Conservation (phyloP, 495 filamentous ascomycete species). For the Chlorociboria aeruginascens region DNA sequence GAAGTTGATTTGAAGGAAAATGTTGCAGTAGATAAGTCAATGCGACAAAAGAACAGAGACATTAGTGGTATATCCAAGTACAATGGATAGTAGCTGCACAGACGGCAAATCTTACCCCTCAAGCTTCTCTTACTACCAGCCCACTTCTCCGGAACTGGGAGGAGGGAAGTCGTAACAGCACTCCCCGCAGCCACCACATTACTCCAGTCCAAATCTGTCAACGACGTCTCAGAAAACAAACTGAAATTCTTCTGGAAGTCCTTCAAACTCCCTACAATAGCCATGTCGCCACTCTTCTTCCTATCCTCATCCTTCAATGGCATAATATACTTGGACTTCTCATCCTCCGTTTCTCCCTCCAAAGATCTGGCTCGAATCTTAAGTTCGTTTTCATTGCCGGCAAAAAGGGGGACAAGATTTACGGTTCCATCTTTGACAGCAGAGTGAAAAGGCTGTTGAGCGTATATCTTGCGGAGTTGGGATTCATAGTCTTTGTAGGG, state of each 20-base stretch:
- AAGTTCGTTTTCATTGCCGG: slow-evolving; percentile 38
- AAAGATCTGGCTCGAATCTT: slow-evolving; percentile 53
- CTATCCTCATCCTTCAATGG: slow-evolving; percentile 45
- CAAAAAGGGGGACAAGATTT: slow-evolving; percentile 63
- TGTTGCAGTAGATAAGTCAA: too few relatives aligned
- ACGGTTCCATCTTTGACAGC: slow-evolving; percentile 44
- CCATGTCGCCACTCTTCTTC: slow-evolving; percentile 45
- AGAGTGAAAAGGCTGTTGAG: slow-evolving; percentile 51
- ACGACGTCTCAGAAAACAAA: slow-evolving; percentile 58
- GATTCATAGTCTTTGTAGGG: slow-evolving; percentile 62
- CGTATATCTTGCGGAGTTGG: slow-evolving; percentile 55
- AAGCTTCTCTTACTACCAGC: slow-evolving; percentile 49
- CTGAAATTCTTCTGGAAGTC: slow-evolving; percentile 68
- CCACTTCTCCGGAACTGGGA: slow-evolving; percentile 57
- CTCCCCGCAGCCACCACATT: slow-evolving; percentile 69
- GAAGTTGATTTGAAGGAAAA: too few relatives aligned
- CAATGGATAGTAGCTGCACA: too few relatives aligned
- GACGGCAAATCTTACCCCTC: slow-evolving; percentile 21
- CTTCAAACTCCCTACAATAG: slow-evolving; percentile 47
- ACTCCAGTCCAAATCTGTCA: slow-evolving; percentile 57
- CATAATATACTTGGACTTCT: slow-evolving; percentile 60
- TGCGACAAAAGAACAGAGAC: too few relatives aligned
- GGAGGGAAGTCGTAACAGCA: slow-evolving; percentile 58
- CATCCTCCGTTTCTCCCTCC: slow-evolving; percentile 41
- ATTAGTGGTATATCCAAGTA: too few relatives aligned